These are phyloP conservation scores for Mikania micrantha DNA, from an alignment of 129 eudicot species.

Conservation along the genomic window DNA sequence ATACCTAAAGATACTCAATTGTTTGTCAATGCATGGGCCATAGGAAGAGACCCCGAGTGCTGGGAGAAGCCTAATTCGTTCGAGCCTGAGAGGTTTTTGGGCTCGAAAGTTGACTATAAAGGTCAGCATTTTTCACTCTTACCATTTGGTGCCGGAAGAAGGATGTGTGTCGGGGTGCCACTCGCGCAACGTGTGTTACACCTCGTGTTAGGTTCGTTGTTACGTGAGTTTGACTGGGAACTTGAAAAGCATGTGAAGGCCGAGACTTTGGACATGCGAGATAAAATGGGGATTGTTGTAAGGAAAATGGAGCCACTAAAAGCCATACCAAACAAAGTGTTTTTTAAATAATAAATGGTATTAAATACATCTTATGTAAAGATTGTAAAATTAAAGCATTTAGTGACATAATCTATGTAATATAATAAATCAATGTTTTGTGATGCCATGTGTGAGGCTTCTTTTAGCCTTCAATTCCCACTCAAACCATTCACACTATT, in stretches of 20 bases:
- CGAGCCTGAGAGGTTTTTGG: constrained; percentile 42
- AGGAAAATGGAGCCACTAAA: constrained; percentile 36
- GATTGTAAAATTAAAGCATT: too few species aligned
- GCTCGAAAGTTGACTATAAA: constrained; percentile 29
- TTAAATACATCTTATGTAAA: too few species aligned
- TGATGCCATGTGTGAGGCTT: too few species aligned
- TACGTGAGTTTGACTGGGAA: constrained; percentile 53
- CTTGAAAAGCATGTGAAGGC: constrained; percentile 21
- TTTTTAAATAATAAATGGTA: too few species aligned
- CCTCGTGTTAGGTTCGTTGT: constrained; percentile 39
- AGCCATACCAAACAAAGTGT: constrained; percentile 24
- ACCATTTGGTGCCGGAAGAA: constrained; percentile 36
- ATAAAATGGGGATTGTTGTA: constrained; percentile 38
- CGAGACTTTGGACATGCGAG: constrained; percentile 41
- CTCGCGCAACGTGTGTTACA: constrained; percentile 46
- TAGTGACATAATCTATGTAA: too few species aligned
- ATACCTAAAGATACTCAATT: constrained; percentile 32
- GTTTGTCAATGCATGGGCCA: constrained; percentile 39
- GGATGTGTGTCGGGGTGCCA: constrained; percentile 35
- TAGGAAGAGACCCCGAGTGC: constrained; percentile 36
- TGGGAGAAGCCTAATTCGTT: constrained; percentile 30
- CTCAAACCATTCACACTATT: too few species aligned
- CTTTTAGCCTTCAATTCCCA: too few species aligned
- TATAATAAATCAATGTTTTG: too few species aligned
- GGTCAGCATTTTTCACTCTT: constrained; percentile 37